phyloP scores from a whole-genome alignment of 2,329 filamentous ascomycete genomes.

The Monosporascus sp. region DNA sequence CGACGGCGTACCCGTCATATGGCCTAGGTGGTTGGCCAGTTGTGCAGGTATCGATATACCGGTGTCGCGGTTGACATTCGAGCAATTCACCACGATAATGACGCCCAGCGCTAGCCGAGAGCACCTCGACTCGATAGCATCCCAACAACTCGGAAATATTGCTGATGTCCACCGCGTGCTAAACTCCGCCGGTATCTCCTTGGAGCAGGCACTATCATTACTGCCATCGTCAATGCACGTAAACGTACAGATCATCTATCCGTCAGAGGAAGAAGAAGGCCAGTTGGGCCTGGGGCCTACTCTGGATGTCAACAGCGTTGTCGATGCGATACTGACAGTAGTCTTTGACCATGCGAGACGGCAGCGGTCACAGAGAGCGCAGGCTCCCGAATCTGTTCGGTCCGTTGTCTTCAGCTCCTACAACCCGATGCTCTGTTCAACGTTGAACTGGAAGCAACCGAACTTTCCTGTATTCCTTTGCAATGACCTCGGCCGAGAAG shows the following conservation, averaged over 20 bases:
- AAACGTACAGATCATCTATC: slow-evolving; percentile 89
- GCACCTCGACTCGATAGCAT: slow-evolving; percentile 37
- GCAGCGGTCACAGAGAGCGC: slow-evolving; percentile 54
- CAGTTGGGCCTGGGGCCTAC: slow-evolving; percentile 65
- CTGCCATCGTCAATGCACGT: slow-evolving; percentile 78
- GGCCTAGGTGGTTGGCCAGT: slow-evolving; percentile 75
- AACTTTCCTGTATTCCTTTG: slow-evolving; percentile 96
- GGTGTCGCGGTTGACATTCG: slow-evolving; percentile 69
- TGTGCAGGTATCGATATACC: slow-evolving; percentile 76
- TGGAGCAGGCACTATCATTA: slow-evolving; percentile 68
- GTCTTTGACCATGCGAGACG: slow-evolving; percentile 87
- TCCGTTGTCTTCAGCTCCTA: slow-evolving; percentile 94
- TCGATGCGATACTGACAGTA: slow-evolving; percentile 74
- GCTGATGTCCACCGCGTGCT: slow-evolving; percentile 66
- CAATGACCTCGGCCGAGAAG: slow-evolving; percentile 76
- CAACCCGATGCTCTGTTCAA: slow-evolving; percentile 83
- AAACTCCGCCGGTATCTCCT: slow-evolving; percentile 69
- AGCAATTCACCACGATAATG: slow-evolving; percentile 60
- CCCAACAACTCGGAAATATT: slow-evolving; percentile 48
- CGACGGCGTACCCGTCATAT: slow-evolving; percentile 81
- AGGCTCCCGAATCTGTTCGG: slow-evolving; percentile 66
- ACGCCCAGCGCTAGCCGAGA: slow-evolving; percentile 34
- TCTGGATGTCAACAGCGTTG: slow-evolving; percentile 78
- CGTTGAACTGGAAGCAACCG: slow-evolving; percentile 98
- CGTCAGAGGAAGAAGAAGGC: slow-evolving; percentile 68